A percentile compares a stretch with the other conserved stretches of the same genome.
Evolutionary conservation across 1,284 basidiomycete genomes (phyloP).

Genomic region (Rhodotorula sp.): DNA sequence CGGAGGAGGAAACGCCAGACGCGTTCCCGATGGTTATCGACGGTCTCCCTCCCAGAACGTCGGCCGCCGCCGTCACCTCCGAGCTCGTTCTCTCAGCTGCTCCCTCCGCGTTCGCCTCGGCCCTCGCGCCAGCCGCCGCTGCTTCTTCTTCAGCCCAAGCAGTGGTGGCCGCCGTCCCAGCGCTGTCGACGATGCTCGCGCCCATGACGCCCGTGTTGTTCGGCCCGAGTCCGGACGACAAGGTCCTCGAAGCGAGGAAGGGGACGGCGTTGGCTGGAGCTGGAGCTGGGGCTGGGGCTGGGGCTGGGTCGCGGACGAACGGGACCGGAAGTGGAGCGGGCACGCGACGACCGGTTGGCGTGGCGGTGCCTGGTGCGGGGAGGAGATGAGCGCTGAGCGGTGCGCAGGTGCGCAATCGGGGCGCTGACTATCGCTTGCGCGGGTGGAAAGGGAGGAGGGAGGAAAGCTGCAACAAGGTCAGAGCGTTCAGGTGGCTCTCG

Average conservation of each 20-base stretch:
- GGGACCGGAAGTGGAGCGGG: not conserved
- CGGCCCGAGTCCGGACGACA: slow-evolving; percentile 80
- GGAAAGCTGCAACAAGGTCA: not conserved
- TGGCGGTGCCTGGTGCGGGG: no score
- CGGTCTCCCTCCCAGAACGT: slow-evolving; percentile 18
- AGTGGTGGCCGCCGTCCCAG: slow-evolving; percentile 1
- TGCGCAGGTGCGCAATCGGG: no score
- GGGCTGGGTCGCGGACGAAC: not conserved
- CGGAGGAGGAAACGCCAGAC: no score
- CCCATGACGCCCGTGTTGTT: slow-evolving; percentile 2
- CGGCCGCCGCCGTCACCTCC: slow-evolving; percentile 24
- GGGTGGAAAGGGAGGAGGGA: no score
- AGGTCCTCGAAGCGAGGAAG: slow-evolving; percentile 71
- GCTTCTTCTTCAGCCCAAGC: not conserved
- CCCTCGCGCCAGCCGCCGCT: slow-evolving; percentile 3
- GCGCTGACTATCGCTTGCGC: no score
- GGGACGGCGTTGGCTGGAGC: slow-evolving; percentile 57
- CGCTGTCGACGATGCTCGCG: not conserved
- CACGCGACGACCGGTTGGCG: no score
- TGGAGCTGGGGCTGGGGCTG: not conserved
- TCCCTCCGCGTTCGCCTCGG: slow-evolving; percentile 35
- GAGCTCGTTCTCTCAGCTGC: not conserved
- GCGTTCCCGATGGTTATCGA: slow-evolving; percentile 15
- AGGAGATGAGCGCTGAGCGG: no score
- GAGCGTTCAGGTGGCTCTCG: no score